A percentile compares a stretch with the other conserved stretches of the same genome.
phyloP scores from a whole-genome alignment of 2,329 filamentous ascomycete species.

The Trichoderma atroviride region DNA sequence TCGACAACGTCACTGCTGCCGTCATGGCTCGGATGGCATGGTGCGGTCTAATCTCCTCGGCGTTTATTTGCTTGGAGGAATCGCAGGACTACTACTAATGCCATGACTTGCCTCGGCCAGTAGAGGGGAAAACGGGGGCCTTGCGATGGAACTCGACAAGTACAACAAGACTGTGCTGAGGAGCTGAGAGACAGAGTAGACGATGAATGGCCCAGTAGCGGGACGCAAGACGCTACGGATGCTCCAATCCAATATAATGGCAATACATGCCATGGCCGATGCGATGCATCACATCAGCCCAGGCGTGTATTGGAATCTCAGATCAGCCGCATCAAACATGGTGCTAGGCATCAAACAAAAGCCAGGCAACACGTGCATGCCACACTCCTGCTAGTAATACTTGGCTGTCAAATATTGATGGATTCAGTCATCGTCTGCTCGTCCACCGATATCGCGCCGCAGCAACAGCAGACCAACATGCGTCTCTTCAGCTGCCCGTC shows the following conservation, averaged over 20 bases:
- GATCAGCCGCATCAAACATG: neutral
- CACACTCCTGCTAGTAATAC: neutral
- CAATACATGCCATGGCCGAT: slow-evolving; percentile 6
- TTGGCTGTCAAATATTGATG: neutral
- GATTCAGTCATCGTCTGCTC: neutral
- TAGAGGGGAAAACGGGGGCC: neutral
- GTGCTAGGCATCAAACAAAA: neutral
- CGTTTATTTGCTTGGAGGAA: neutral
- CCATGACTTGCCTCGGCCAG: too few species aligned
- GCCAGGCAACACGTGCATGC: neutral
- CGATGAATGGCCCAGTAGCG: neutral
- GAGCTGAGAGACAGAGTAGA: neutral
- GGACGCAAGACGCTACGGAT: neutral
- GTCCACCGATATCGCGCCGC: slow-evolving; percentile 4
- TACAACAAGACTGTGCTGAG: neutral
- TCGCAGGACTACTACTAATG: too few species aligned
- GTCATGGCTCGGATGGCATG: neutral
- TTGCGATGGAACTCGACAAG: neutral
- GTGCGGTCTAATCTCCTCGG: neutral
- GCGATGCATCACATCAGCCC: slow-evolving; percentile 12
- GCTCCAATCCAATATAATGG: neutral
- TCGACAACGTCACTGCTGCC: neutral
- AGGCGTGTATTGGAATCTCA: neutral
- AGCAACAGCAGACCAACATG: neutral
- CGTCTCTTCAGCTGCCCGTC: neutral